phyloP scores from a whole-genome alignment of 2,329 filamentous ascomycete species.

The Ascochyta clinopodiicola region DNA sequence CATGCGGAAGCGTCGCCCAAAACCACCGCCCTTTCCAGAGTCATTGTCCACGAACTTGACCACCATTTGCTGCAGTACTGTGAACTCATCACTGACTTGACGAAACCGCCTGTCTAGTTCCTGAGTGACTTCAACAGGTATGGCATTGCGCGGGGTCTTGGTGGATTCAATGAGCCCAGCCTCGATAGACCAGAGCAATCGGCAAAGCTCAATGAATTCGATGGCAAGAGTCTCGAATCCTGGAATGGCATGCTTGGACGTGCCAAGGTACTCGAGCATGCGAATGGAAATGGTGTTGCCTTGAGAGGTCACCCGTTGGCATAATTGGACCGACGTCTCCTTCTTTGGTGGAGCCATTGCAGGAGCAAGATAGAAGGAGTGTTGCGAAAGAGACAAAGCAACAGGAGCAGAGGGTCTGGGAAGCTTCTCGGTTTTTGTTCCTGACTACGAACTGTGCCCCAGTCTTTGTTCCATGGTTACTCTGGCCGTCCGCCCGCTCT shows the following conservation, averaged over 20 bases:
- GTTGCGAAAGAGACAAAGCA: slow-evolving; percentile 1
- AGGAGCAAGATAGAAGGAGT: background rate
- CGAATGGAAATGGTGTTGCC: slow-evolving; percentile 60
- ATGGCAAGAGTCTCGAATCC: slow-evolving; percentile 63
- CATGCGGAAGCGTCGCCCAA: slow-evolving; percentile 69
- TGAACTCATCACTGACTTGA: slow-evolving; percentile 66
- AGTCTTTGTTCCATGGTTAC: slow-evolving; percentile 21
- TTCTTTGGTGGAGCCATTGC: slow-evolving; percentile 45
- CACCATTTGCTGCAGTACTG: slow-evolving; percentile 68
- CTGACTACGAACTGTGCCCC: slow-evolving; percentile 20
- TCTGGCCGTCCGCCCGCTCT: slow-evolving; percentile 26
- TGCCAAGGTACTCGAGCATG: slow-evolving; percentile 46
- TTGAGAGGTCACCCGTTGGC: slow-evolving; percentile 64
- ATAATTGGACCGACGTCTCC: slow-evolving; percentile 58
- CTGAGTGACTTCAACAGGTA: slow-evolving; percentile 66
- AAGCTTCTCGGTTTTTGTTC: slow-evolving; percentile 25
- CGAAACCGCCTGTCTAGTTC: slow-evolving; percentile 71
- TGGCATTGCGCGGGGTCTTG: slow-evolving; percentile 56
- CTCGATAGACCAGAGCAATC: slow-evolving; percentile 72
- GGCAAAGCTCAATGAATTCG: slow-evolving; percentile 71
- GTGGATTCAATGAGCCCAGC: slow-evolving; percentile 61
- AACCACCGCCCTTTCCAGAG: slow-evolving; percentile 61
- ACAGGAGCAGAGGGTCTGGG: slow-evolving; percentile 13
- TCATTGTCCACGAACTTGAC: slow-evolving; percentile 67
- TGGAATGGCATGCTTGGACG: slow-evolving; percentile 44